Evolutionary conservation across 2,329 filamentous ascomycete genomes (phyloP).

Genomic region (Sporothrix pseudoabietina): DNA sequence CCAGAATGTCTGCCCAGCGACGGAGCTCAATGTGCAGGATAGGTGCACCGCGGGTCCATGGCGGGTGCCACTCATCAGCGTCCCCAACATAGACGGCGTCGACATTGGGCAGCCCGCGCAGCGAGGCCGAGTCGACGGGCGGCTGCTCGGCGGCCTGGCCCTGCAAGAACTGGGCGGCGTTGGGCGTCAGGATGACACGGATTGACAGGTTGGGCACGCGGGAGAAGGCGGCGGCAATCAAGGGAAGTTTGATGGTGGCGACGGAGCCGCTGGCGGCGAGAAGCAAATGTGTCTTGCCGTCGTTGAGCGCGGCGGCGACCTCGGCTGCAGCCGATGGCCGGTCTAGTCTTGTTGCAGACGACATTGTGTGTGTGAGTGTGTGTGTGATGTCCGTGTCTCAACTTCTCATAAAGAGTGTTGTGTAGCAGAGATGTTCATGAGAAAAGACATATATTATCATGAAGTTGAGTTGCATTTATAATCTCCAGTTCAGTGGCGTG

Average conservation of each 20-base stretch:
- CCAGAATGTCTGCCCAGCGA: conserved; percentile 74
- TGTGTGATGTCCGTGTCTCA: not conserved
- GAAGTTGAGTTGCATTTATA: conserved; percentile 15
- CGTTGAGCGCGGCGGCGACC: conserved; percentile 42
- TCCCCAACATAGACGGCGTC: conserved; percentile 79
- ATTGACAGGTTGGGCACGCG: conserved; percentile 64
- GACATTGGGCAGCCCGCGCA: conserved; percentile 67
- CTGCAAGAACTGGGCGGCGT: conserved; percentile 72
- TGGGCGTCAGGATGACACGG: conserved; percentile 77
- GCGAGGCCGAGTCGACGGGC: conserved; percentile 51
- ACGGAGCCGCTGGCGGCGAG: conserved; percentile 58
- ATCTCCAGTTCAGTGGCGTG: not conserved
- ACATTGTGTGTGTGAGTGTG: not conserved
- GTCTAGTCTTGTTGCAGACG: not conserved
- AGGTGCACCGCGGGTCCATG: conserved; percentile 75
- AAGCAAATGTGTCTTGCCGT: conserved; percentile 49
- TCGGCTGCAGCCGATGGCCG: conserved; percentile 37
- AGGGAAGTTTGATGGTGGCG: conserved; percentile 82
- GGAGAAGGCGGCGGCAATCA: conserved; percentile 62
- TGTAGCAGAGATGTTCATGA: not conserved
- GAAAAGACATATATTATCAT: not conserved
- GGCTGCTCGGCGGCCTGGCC: conserved; percentile 81
- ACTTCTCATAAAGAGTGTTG: not conserved
- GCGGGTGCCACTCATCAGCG: conserved; percentile 75
- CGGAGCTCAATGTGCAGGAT: conserved; percentile 92